Base-by-base conservation (phyloP, 2,329 filamentous ascomycete species). In the Sporothrix brunneoviolacea region DNA sequence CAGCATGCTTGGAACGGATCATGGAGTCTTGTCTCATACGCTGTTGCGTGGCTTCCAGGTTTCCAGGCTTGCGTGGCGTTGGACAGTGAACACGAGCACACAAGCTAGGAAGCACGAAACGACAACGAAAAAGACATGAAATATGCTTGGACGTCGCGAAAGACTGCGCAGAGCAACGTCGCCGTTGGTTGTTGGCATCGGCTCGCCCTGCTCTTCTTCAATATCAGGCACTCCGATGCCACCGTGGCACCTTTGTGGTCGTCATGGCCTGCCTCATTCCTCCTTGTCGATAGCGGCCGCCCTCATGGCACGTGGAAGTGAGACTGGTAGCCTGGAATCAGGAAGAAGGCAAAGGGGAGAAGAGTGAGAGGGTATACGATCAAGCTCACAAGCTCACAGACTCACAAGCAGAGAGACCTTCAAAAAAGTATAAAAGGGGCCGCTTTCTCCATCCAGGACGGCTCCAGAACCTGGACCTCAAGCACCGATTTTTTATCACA, bases 51-150 rank as follows among this genome's bases (percentile, higher is more conserved):
- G n/a, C n/a, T n/a, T n/a, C n/a, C n/a, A n/a, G 24, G 24, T 28
- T 28, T 5, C 24, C 24, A n/a, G 6, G 41, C 37, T 53, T 53
- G 51, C 51, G 51, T 50, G 51, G 51, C 51, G 47, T 53, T 27
- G 22, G 24, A 53, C 47, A 47, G 24, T 16, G 19, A 32, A 27
- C 35, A 47, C 44, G 44, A 40, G 19, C n/a, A 12, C 15, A 37
- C 36, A 27, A 28, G 33, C 19, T 28, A 28, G 16, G 21, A 38
- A 33, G 4, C 3, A 18, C 4, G n/a, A 18, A 39, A 22, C 22
- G 9, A 18, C 7, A 7, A 43, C 6, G 16, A 32, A 12, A 4
- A 15, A 16, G 41, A 16, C n/a, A 32, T 12, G 8, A 30, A 16
- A 13, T 9, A 19, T n/a, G n/a, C n/a, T n/a, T n/a, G n/a, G n/a